These are phyloP conservation scores for Zoysia japonica DNA, from an alignment of 176 grass and related monocot genomes.

Conservation along the genomic window DNA sequence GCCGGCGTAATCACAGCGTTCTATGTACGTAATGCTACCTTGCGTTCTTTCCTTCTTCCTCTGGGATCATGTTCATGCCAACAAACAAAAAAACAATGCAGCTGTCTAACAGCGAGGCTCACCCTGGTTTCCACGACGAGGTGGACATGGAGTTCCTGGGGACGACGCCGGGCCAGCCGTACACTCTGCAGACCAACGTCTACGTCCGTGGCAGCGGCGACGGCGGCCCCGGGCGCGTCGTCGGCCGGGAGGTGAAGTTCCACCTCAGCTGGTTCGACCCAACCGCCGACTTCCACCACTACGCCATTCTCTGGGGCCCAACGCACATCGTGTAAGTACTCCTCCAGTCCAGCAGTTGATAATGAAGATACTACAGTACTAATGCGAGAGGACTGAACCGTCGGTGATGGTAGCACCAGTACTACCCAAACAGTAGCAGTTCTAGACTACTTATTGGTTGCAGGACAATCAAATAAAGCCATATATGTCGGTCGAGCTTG, in stretches of 20 bases:
- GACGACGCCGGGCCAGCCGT: conserved; percentile 54
- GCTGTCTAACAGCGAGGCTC: conserved; percentile 64
- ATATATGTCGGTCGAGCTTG: no score
- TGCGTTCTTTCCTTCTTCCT: no score
- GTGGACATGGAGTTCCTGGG: conserved; percentile 76
- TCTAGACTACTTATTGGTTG: no score
- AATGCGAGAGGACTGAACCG: no score
- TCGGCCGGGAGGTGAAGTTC: conserved; percentile 73
- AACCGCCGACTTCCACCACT: conserved; percentile 54
- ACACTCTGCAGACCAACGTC: conserved; percentile 78
- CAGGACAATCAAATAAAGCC: no score
- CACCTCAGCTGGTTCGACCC: conserved; percentile 72
- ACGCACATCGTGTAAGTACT: conserved; percentile 53
- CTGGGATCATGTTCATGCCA: no score
- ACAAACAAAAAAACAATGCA: neutral
- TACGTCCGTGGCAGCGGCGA: conserved; percentile 69
- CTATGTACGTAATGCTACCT: conserved; percentile 26
- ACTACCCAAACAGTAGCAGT: no score
- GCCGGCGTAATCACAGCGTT: conserved; percentile 82
- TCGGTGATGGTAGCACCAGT: no score
- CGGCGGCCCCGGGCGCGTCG: conserved; percentile 44
- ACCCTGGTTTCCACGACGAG: conserved; percentile 71
- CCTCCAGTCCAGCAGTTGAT: no score
- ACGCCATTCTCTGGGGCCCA: conserved; percentile 57
- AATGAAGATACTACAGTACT: no score